Evolutionary conservation across 75 land plant genomes (phyloP).

Genomic region (Cupressus sempervirens): DNA sequence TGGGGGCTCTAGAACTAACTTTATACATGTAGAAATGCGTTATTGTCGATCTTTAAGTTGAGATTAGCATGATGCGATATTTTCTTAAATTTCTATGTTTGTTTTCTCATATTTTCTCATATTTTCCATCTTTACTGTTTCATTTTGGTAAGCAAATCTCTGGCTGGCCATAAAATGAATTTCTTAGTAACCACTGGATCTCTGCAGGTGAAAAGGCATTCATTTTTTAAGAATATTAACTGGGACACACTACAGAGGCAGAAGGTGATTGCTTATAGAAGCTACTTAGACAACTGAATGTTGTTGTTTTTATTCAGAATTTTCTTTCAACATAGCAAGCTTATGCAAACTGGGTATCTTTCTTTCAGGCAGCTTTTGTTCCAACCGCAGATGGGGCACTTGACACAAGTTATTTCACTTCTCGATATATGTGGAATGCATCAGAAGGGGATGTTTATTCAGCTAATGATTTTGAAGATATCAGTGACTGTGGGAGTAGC

Average conservation of each 20-base stretch:
- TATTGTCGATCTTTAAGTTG: neutral
- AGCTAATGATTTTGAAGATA: conserved; percentile 62
- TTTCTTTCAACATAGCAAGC: neutral
- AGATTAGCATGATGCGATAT: neutral
- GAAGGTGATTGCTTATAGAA: conserved; percentile 51
- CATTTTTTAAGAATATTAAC: conserved; percentile 84
- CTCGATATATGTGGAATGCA: conserved; percentile 80
- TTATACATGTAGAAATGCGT: neutral
- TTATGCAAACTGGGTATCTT: neutral
- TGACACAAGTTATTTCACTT: conserved; percentile 96
- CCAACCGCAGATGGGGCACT: conserved; percentile 83
- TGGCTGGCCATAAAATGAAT: neutral
- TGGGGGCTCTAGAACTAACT: no score
- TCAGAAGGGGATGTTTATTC: conserved; percentile 53
- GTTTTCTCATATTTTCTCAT: neutral
- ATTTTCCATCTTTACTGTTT: neutral
- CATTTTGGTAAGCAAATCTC: neutral
- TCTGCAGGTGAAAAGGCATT: conserved; percentile 87
- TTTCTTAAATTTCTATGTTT: neutral
- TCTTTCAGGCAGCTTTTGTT: conserved; percentile 88
- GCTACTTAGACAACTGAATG: neutral
- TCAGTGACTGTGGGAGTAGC: conserved; percentile 61
- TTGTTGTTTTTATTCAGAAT: neutral
- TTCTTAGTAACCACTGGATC: neutral
- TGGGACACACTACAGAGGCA: conserved; percentile 99